Percentiles rank a stretch among this genome's conserved stretches.
These are phyloP conservation scores for Asparagopsis taxiformis DNA, from an alignment of 31 red algal species.

Conservation along the genomic window DNA sequence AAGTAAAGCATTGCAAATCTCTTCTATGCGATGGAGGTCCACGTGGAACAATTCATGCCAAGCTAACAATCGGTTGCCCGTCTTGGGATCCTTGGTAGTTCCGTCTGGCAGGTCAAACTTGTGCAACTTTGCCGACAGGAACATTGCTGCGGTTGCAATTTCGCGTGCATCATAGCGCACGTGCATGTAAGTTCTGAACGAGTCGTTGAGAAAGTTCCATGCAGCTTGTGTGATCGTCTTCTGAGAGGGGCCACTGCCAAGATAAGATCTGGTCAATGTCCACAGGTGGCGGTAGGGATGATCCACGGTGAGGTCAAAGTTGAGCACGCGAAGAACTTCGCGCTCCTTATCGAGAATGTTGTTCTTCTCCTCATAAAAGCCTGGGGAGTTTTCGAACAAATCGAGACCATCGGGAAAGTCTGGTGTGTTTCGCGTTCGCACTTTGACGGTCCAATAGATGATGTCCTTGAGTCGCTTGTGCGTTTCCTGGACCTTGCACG, in stretches of 20 bases:
- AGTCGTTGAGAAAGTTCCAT: conserved; percentile 87
- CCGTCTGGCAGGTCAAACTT: conserved; percentile 48
- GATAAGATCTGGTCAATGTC: conserved; percentile 59
- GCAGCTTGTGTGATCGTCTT: conserved; percentile 67
- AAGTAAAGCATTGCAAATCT: conserved; percentile 55
- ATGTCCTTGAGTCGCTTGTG: conserved; percentile 82
- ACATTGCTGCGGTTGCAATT: conserved; percentile 70
- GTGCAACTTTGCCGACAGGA: conserved; percentile 61
- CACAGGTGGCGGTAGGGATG: conserved; percentile 87
- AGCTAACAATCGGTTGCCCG: conserved; percentile 49
- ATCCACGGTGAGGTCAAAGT: conserved; percentile 91
- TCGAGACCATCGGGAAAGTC: conserved; percentile 94
- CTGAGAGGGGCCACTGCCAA: conserved; percentile 37
- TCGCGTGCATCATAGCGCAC: conserved; percentile 65
- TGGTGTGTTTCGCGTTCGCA: conserved; percentile 69
- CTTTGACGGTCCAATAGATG: conserved; percentile 90
- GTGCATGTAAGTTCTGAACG: conserved; percentile 68
- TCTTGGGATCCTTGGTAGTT: conserved; percentile 27
- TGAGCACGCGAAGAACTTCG: conserved; percentile 77
- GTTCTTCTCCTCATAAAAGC: conserved; percentile 95
- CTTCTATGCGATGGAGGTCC: conserved; percentile 48
- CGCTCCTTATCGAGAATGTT: conserved; percentile 87
- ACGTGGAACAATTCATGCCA: conserved; percentile 76
- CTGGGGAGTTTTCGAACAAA: conserved; percentile 67
- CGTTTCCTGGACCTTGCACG: conserved; percentile 94